These are phyloP conservation scores for Candida hungchunana DNA, from an alignment of 805 yeast genomes.

Conservation along the genomic window DNA sequence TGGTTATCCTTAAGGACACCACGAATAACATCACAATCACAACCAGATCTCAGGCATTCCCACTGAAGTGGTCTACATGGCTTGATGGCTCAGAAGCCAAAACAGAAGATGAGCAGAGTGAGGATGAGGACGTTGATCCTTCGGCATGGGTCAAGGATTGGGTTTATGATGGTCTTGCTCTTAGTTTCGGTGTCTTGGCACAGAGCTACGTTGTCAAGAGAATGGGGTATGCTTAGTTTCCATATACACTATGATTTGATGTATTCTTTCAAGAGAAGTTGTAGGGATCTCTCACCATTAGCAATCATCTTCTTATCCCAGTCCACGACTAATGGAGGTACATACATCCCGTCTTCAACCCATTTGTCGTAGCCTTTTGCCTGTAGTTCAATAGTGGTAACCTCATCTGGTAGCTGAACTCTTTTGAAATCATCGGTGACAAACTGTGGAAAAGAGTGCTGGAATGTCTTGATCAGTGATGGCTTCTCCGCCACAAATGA, in stretches of 20 bases:
- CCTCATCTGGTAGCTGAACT: conserved; percentile 10
- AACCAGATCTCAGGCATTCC: conserved; percentile 86
- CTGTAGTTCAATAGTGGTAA: conserved; percentile 5
- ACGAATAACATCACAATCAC: conserved; percentile 70
- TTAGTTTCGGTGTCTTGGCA: conserved; percentile 81
- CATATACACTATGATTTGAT: neutral
- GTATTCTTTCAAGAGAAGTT: conserved; percentile 20
- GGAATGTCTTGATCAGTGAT: conserved; percentile 13
- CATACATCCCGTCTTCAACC: conserved; percentile 27
- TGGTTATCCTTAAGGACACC: conserved; percentile 71
- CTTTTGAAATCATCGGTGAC: conserved; percentile 10
- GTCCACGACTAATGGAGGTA: conserved; percentile 52
- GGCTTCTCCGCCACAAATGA: conserved; percentile 11
- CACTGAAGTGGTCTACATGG: conserved; percentile 92
- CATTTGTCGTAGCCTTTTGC: conserved; percentile 13
- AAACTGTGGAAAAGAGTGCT: conserved; percentile 22
- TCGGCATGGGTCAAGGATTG: conserved; percentile 77
- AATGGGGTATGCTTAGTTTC: conserved; percentile 44
- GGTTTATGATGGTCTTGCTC: conserved; percentile 73
- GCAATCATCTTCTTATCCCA: conserved; percentile 59
- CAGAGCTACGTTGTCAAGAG: conserved; percentile 87
- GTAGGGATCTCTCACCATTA: conserved; percentile 37
- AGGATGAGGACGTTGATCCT: conserved; percentile 62
- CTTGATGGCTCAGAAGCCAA: conserved; percentile 37
- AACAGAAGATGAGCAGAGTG: conserved; percentile 22